These are phyloP conservation scores for Fusarium metavorans DNA, from an alignment of 2,329 filamentous ascomycete genomes.

Conservation along the genomic window DNA sequence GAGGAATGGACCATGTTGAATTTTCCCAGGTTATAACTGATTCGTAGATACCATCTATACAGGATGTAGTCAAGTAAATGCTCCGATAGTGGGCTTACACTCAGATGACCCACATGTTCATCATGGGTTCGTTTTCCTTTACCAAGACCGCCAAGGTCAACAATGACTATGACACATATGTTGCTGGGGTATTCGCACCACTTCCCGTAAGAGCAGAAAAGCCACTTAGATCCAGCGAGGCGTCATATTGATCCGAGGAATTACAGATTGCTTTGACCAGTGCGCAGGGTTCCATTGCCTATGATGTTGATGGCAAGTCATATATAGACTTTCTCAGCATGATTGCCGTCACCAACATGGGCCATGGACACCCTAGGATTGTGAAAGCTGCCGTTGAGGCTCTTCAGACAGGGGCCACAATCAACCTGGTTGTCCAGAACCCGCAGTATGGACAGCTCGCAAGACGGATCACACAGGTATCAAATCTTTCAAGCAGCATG, in stretches of 20 bases:
- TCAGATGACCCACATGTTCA: not conserved
- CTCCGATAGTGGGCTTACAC: not conserved
- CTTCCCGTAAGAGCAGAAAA: not conserved
- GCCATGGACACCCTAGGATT: not conserved
- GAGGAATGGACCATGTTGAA: no score
- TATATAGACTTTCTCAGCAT: not conserved
- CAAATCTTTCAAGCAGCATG: no score
- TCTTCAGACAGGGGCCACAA: not conserved
- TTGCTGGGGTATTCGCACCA: not conserved
- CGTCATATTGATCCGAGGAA: not conserved
- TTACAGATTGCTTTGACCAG: not conserved
- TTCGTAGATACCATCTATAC: no score
- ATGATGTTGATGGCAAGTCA: not conserved
- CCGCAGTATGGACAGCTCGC: not conserved
- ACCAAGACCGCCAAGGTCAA: not conserved
- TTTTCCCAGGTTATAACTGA: no score
- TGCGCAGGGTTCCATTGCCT: not conserved
- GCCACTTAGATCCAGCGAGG: not conserved
- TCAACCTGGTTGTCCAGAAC: not conserved
- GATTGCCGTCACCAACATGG: not conserved
- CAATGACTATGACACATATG: not conserved
- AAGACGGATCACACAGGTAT: not conserved
- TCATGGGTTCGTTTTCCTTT: not conserved
- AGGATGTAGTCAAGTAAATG: no score
- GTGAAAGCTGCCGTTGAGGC: not conserved